Evolutionary conservation across 192 early-diverging fungal species (phyloP).

Genomic region (Coemansia sp.): DNA sequence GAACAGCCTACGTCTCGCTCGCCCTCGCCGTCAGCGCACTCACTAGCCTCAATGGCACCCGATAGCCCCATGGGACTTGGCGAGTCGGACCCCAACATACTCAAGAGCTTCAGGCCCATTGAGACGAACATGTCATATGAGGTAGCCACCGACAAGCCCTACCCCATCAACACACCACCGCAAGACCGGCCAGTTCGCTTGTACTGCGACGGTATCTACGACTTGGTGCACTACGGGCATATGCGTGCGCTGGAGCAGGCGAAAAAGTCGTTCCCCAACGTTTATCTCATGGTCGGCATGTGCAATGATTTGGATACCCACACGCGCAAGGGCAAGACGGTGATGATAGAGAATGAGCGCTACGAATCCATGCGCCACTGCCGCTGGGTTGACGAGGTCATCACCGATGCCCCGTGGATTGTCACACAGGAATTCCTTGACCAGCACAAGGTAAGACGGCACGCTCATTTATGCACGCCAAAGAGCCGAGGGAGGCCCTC

Average conservation of each 20-base stretch:
- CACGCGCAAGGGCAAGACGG: slow-evolving; percentile 75
- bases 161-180: slow-evolving; percentile 64
- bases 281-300: slow-evolving; percentile 74
- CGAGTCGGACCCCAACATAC: slow-evolving; percentile 42
- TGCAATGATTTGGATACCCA: slow-evolving; percentile 76
- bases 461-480: background rate
- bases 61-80: slow-evolving; percentile 50
- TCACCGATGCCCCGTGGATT: slow-evolving; percentile 74
- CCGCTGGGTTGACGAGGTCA: slow-evolving; percentile 81
- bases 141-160: slow-evolving; percentile 44
- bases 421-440: slow-evolving; percentile 75
- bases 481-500: background rate
- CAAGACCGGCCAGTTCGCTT: slow-evolving; percentile 71
- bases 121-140: slow-evolving; percentile 41
- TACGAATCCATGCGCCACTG: slow-evolving; percentile 79
- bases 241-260: slow-evolving; percentile 79
- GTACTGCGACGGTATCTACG: slow-evolving; percentile 87
- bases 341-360: slow-evolving; percentile 73
- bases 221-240: slow-evolving; percentile 82
- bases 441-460: slow-evolving; percentile 54
- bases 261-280: slow-evolving; percentile 74
- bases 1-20: slow-evolving; percentile 29
- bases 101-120: slow-evolving; percentile 34
- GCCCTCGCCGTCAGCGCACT: slow-evolving; percentile 23
- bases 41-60: slow-evolving; percentile 21